phyloP scores from a whole-genome alignment of 1,139 yeast species.

The Candida sp. region DNA sequence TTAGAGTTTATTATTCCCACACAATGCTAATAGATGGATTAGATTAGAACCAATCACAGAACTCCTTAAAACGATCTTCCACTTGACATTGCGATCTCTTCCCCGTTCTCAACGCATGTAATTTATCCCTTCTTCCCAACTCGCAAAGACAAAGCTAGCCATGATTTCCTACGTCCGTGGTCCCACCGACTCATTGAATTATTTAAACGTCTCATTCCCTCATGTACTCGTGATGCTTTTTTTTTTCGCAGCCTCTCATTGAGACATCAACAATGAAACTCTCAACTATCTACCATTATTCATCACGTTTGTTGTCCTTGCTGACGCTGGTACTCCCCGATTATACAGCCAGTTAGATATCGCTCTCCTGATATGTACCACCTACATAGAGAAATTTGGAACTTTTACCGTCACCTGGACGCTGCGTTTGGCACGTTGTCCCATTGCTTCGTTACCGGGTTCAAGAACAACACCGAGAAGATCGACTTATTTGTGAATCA shows the following conservation, averaged over 20 bases:
- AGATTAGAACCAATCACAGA: neutral
- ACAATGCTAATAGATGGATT: neutral
- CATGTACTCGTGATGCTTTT: too few relatives aligned
- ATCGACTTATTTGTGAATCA: conserved; percentile 16
- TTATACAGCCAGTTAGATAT: conserved; percentile 6
- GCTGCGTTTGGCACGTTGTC: conserved; percentile 23
- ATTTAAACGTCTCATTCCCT: too few relatives aligned
- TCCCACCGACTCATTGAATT: too few relatives aligned
- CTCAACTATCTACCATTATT: neutral
- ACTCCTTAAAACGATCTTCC: too few relatives aligned
- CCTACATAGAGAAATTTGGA: conserved; percentile 5
- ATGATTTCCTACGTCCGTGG: too few relatives aligned
- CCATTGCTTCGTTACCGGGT: conserved; percentile 21
- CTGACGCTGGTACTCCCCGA: conserved; percentile 6
- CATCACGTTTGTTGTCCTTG: neutral
- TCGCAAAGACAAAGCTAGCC: too few relatives aligned
- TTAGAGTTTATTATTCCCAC: too few relatives aligned
- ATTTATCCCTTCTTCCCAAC: too few relatives aligned
- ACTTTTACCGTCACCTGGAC: conserved; percentile 18
- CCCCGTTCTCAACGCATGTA: neutral
- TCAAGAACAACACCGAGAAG: conserved; percentile 15
- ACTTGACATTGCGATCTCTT: neutral
- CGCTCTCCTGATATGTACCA: conserved; percentile 12
- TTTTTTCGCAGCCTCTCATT: too few relatives aligned
- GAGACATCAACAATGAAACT: neutral